phyloP scores from a whole-genome alignment of 257 asterid genomes.

The Dorcoceras hygrometricum region DNA sequence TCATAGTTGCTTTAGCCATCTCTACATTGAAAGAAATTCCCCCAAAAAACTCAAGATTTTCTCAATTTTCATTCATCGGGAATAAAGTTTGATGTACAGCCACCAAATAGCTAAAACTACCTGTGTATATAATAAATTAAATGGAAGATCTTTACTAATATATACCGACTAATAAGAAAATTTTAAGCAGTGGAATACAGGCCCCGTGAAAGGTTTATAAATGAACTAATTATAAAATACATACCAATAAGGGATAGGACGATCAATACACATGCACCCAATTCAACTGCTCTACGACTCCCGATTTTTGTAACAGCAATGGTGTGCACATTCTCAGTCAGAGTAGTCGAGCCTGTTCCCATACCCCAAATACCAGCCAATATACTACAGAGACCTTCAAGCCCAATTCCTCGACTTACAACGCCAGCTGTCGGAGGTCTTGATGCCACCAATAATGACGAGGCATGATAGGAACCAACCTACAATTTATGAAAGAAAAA shows the following conservation, averaged over 20 bases:
- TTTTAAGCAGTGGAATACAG: not conserved
- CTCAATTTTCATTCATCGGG: not conserved
- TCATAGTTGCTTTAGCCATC: too few relatives aligned
- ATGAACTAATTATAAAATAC: slow-evolving; percentile 9
- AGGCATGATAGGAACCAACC: slow-evolving; percentile 98
- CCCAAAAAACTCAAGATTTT: too few relatives aligned
- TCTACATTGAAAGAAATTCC: too few relatives aligned
- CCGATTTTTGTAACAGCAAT: slow-evolving; percentile 99
- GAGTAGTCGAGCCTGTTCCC: slow-evolving; percentile 87
- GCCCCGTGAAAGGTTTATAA: not conserved
- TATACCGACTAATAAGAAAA: not conserved
- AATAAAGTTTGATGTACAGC: not conserved
- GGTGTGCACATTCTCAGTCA: slow-evolving; percentile 97
- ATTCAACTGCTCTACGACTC: slow-evolving; percentile 85
- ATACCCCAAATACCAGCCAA: slow-evolving; percentile 98
- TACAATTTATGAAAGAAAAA: slow-evolving; percentile 24
- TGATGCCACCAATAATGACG: slow-evolving; percentile 88
- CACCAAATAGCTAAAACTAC: not conserved
- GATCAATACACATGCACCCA: slow-evolving; percentile 79
- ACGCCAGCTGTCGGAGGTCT: slow-evolving; percentile 97
- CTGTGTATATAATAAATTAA: too few relatives aligned
- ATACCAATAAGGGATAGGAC: slow-evolving; percentile 76
- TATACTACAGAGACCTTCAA: slow-evolving; percentile 91
- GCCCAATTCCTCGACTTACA: slow-evolving; percentile 94
- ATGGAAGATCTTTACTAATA: not conserved